phyloP scores from a whole-genome alignment of 495 filamentous ascomycete genomes.

The Penicillium salamii region DNA sequence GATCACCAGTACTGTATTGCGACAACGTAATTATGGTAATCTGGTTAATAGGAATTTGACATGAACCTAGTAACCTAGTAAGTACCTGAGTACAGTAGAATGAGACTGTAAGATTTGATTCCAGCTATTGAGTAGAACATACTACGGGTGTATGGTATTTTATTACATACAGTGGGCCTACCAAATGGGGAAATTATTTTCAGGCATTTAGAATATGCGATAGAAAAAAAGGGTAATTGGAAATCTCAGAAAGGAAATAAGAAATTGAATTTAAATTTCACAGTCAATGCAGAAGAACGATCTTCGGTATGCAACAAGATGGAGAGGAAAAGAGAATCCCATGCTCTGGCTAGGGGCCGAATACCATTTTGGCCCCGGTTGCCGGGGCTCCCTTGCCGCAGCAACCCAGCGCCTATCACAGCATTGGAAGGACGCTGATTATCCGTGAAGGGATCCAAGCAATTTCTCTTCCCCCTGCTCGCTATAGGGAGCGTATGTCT shows the following conservation, averaged over 20 bases:
- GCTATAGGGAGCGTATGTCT: background rate
- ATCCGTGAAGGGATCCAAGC: no score
- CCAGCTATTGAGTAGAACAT: no score
- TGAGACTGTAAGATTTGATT: no score
- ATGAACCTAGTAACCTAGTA: no score
- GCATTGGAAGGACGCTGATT: no score
- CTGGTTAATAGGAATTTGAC: background rate
- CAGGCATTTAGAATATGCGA: background rate
- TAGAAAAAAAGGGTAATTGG: background rate
- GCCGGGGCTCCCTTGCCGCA: constrained; percentile 49
- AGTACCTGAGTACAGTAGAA: no score
- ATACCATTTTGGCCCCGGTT: constrained; percentile 30
- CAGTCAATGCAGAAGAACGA: no score
- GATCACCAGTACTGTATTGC: constrained; percentile 36
- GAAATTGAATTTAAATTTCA: no score
- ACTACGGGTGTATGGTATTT: no score
- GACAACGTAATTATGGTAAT: constrained; percentile 1
- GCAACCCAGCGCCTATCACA: constrained; percentile 41
- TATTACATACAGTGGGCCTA: no score
- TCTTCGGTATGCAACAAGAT: background rate
- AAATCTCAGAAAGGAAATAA: no score
- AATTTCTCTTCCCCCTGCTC: background rate
- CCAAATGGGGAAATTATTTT: no score
- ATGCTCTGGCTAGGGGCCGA: constrained; percentile 5
- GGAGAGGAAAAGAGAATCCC: constrained; percentile 6